Conservation (phyloP, 2,329 filamentous ascomycete species). For the Aphanoascus verrucosus region DNA sequence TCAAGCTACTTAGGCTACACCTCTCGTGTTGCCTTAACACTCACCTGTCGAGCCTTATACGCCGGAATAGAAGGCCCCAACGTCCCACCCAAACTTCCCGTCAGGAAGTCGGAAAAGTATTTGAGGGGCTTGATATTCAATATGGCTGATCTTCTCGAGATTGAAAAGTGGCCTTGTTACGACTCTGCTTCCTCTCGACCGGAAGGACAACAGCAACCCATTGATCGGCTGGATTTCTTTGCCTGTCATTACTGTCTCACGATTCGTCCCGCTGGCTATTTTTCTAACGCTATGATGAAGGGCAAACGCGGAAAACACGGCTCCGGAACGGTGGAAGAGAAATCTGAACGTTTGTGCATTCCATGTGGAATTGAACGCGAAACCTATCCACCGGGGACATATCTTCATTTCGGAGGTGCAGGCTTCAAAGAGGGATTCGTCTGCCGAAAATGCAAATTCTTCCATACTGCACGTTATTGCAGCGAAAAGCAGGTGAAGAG, state of each 20-base stretch:
- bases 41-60: constrained; percentile 1
- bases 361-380: background rate
- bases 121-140: too few species aligned
- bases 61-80: background rate
- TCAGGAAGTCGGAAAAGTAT: too few species aligned
- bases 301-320: constrained; percentile 4
- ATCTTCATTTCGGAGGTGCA: background rate
- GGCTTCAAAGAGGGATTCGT: background rate
- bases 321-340: background rate
- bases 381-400: background rate
- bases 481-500: too few species aligned
- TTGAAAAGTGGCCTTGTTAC: constrained; percentile 5
- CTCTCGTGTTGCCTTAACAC: background rate
- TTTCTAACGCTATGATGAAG: constrained; percentile 7
- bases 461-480: background rate
- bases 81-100: background rate
- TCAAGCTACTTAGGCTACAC: background rate
- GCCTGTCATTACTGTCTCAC: background rate
- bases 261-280: background rate
- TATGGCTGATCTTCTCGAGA: constrained; percentile 3
- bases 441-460: background rate
- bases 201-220: background rate
- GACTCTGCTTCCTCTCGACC: background rate
- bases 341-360: background rate
- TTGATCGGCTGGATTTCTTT: background rate